A percentile compares a stretch with the other conserved stretches of the same genome.
Conservation (phyloP, 164 flowering plant species). For the Stephania yunnanensis region DNA sequence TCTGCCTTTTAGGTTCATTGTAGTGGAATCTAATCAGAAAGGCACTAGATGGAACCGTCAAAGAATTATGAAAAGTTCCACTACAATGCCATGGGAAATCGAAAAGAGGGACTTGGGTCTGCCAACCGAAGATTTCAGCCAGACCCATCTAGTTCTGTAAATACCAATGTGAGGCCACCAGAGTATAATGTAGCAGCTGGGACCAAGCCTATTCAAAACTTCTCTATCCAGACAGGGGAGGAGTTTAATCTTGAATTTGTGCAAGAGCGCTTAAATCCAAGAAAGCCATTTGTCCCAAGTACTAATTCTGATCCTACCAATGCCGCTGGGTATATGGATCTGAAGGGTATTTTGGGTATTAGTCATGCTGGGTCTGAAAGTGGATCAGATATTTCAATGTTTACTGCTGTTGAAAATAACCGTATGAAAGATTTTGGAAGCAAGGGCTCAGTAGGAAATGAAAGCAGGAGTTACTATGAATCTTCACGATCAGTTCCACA, state of each 20-base stretch:
- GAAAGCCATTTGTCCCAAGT: slow-evolving; percentile 34
- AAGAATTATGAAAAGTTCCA: slow-evolving; percentile 34
- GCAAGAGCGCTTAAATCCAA: slow-evolving; percentile 59
- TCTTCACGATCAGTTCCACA: slow-evolving; percentile 37
- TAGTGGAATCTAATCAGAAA: slow-evolving; percentile 39
- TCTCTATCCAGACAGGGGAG: slow-evolving; percentile 92
- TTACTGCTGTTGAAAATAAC: slow-evolving; percentile 31
- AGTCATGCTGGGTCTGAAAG: slow-evolving; percentile 55
- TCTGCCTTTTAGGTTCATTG: slow-evolving; percentile 8
- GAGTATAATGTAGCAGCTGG: slow-evolving; percentile 34
- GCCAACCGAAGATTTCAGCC: slow-evolving; percentile 34
- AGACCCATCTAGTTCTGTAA: slow-evolving; percentile 37
- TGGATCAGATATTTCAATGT: slow-evolving; percentile 53
- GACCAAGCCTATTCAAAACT: slow-evolving; percentile 56
- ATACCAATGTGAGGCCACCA: slow-evolving; percentile 44
- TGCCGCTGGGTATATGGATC: slow-evolving; percentile 47
- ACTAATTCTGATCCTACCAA: slow-evolving; percentile 30
- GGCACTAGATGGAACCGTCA: slow-evolving; percentile 29
- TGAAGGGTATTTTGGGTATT: slow-evolving; percentile 51
- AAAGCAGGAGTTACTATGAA: slow-evolving; percentile 28
- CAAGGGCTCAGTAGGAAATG: slow-evolving; percentile 29
- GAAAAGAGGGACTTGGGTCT: slow-evolving; percentile 38
- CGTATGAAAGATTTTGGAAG: slow-evolving; percentile 37
- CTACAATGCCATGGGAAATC: slow-evolving; percentile 28
- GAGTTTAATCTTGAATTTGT: slow-evolving; percentile 89